phyloP scores from a whole-genome alignment of 257 asterid genomes.

The Gentiana straminea region DNA sequence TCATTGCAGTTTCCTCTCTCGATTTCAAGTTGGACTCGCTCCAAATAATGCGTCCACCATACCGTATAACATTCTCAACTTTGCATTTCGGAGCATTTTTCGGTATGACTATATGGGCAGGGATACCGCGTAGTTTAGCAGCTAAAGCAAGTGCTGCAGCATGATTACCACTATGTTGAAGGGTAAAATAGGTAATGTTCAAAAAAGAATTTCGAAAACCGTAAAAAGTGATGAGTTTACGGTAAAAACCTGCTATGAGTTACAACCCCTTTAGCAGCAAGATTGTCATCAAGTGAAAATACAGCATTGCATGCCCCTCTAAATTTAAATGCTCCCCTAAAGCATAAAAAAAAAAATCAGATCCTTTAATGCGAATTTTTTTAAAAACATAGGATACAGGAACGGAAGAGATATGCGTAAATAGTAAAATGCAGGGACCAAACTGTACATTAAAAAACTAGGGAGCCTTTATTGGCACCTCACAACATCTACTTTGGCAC shows the following conservation, averaged over 20 bases:
- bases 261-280: constrained; percentile 77
- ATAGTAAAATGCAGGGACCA: too few species aligned
- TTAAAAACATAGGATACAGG: too few species aligned
- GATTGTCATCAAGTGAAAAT: constrained; percentile 63
- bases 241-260: constrained; percentile 80
- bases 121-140: constrained; percentile 66
- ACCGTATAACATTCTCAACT: constrained; percentile 85
- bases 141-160: constrained; percentile 98
- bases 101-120: constrained; percentile 78
- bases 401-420: too few species aligned
- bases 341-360: constrained; percentile 1
- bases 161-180: constrained; percentile 72
- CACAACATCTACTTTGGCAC: too few species aligned
- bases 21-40: constrained; percentile 62
- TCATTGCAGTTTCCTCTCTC: constrained; percentile 63
- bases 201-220: constrained; percentile 9
- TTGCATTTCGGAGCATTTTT: constrained; percentile 86
- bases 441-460: too few species aligned
- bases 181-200: constrained; percentile 15
- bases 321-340: constrained; percentile 87
- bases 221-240: not conserved
- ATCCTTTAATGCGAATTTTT: too few species aligned
- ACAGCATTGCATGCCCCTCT: constrained; percentile 97
- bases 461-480: too few species aligned
- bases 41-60: constrained; percentile 78